These are phyloP conservation scores for Termitomyces sp. DNA, from an alignment of 768 basidiomycete species.

Conservation along the genomic window DNA sequence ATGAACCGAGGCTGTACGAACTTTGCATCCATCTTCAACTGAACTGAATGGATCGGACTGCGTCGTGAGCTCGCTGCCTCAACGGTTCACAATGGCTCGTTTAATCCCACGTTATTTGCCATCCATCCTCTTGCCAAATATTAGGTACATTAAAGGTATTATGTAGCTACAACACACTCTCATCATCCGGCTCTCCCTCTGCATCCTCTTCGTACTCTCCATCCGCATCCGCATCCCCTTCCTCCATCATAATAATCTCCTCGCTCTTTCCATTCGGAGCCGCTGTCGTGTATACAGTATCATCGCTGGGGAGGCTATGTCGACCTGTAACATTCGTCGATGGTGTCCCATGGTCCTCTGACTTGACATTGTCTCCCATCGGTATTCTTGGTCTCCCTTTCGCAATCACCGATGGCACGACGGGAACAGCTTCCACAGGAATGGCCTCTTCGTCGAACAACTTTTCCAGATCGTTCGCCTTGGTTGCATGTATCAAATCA, in stretches of 20 bases:
- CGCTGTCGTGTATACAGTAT: conserved; percentile 30
- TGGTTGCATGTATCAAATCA: neutral
- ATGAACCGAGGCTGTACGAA: conserved; percentile 28
- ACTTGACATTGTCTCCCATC: conserved; percentile 35
- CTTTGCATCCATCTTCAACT: conserved; percentile 37
- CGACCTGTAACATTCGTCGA: neutral
- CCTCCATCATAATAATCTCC: neutral
- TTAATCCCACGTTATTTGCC: conserved; percentile 23
- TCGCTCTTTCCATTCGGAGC: conserved; percentile 9
- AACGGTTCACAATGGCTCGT: conserved; percentile 28
- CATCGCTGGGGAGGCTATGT: neutral
- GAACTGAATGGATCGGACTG: conserved; percentile 27
- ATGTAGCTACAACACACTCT: conserved; percentile 20
- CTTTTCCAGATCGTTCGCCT: neutral
- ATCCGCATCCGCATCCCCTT: conserved; percentile 26
- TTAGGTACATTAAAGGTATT: conserved; percentile 12
- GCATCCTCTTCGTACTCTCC: conserved; percentile 44
- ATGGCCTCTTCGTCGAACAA: conserved; percentile 7
- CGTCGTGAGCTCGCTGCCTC: conserved; percentile 9
- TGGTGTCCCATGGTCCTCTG: conserved; percentile 32
- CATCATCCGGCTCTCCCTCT: conserved; percentile 36
- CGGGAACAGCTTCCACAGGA: neutral
- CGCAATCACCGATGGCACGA: neutral
- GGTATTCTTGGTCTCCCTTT: conserved; percentile 6
- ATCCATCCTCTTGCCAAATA: conserved; percentile 21